Percentiles rank a stretch among this genome's conserved stretches.
These are phyloP conservation scores for Amanita jacksonii DNA, from an alignment of 768 basidiomycete species.

Conservation along the genomic window DNA sequence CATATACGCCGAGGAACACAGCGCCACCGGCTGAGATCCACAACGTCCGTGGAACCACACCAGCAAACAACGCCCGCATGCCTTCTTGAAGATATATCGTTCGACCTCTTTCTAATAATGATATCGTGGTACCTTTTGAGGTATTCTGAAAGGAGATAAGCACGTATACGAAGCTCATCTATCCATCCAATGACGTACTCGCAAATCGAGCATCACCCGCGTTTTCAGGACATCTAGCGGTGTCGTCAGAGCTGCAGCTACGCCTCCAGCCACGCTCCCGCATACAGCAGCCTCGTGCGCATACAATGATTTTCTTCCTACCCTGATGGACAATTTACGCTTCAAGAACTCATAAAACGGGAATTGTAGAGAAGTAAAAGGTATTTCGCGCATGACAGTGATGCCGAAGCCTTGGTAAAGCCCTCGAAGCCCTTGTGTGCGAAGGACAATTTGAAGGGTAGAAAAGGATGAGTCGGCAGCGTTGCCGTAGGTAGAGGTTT, in stretches of 20 bases:
- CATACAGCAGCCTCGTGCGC: constrained; percentile 79
- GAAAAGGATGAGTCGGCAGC: constrained; percentile 48
- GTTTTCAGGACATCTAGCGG: constrained; percentile 97
- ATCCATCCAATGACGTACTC: constrained; percentile 34
- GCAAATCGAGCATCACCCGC: constrained; percentile 88
- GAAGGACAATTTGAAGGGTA: constrained; percentile 45
- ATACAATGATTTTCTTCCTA: constrained; percentile 44
- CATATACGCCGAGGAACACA: constrained; percentile 96
- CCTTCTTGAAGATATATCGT: constrained; percentile 73
- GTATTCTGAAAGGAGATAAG: constrained; percentile 30
- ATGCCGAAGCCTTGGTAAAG: constrained; percentile 86
- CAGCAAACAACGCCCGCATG: constrained; percentile 65
- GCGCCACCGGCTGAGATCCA: constrained; percentile 98
- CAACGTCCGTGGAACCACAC: constrained; percentile 82
- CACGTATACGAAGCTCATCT: too few species aligned
- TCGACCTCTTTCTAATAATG: constrained; percentile 44
- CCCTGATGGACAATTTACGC: constrained; percentile 41
- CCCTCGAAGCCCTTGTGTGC: constrained; percentile 58
- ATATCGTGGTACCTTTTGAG: constrained; percentile 38
- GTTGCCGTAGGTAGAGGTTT: constrained; percentile 68
- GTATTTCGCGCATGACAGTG: constrained; percentile 68
- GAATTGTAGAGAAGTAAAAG: constrained; percentile 94
- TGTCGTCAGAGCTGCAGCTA: constrained; percentile 85
- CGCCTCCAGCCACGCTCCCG: constrained; percentile 84
- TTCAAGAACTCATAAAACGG: constrained; percentile 92